These are phyloP conservation scores for Malania oleifera DNA, from an alignment of 164 flowering plant genomes.

Conservation along the genomic window DNA sequence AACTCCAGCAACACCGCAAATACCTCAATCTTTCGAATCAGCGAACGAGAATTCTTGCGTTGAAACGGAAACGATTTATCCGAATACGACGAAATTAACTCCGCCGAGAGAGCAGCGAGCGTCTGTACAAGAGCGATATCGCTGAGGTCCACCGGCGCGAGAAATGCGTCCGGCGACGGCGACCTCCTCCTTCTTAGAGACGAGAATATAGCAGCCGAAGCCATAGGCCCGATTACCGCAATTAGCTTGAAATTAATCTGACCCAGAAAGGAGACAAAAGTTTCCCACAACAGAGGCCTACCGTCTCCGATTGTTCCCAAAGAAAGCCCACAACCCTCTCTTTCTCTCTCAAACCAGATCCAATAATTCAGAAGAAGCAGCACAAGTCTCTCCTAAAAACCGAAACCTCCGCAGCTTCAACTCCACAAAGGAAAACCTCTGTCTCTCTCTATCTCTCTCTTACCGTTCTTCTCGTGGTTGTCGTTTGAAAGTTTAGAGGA, in stretches of 20 bases:
- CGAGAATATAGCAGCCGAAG: slow-evolving; percentile 70
- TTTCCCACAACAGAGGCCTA: too few relatives aligned
- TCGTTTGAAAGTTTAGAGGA: not conserved
- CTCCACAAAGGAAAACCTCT: too few relatives aligned
- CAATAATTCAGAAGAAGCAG: not conserved
- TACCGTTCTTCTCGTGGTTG: not conserved
- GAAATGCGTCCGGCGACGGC: slow-evolving; percentile 71
- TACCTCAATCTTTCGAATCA: slow-evolving; percentile 59
- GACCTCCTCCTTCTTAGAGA: slow-evolving; percentile 65
- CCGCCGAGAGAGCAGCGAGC: slow-evolving; percentile 37
- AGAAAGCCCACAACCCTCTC: not conserved
- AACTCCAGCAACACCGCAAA: slow-evolving; percentile 51
- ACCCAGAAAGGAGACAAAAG: too few relatives aligned
- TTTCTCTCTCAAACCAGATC: not conserved
- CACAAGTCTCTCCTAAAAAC: too few relatives aligned
- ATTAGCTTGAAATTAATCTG: too few relatives aligned
- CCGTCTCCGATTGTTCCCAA: too few relatives aligned
- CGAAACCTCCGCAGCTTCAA: too few relatives aligned
- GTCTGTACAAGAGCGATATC: slow-evolving; percentile 53
- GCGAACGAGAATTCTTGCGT: slow-evolving; percentile 49
- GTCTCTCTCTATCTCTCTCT: not conserved
- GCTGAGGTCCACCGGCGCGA: slow-evolving; percentile 71
- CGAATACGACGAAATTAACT: slow-evolving; percentile 42
- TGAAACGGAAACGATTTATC: slow-evolving; percentile 41
- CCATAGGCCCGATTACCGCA: too few relatives aligned